These are phyloP conservation scores for Entonaema liquescens DNA, from an alignment of 495 filamentous ascomycete genomes.

Conservation along the genomic window DNA sequence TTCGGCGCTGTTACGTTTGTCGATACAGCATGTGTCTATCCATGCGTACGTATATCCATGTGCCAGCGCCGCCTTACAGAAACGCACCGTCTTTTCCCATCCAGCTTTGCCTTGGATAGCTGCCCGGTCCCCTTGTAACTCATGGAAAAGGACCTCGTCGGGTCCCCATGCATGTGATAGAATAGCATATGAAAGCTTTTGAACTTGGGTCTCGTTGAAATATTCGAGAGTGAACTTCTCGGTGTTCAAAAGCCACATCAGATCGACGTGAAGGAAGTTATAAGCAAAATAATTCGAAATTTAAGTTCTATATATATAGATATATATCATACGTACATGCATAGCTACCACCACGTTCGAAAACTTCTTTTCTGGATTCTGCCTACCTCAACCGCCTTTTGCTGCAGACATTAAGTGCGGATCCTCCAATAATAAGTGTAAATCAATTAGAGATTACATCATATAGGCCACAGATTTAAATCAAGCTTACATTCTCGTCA, in stretches of 20 bases:
- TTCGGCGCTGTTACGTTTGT: constrained; percentile 36
- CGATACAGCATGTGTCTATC: constrained; percentile 45
- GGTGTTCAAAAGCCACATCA: constrained; percentile 29
- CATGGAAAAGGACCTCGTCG: constrained; percentile 43
- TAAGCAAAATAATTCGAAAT: neutral
- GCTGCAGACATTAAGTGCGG: neutral
- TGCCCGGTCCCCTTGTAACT: constrained; percentile 7
- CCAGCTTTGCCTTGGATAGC: neutral
- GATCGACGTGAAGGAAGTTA: neutral
- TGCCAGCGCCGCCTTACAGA: neutral
- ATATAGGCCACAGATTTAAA: neutral
- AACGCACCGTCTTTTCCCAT: constrained; percentile 19
- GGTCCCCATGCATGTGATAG: constrained; percentile 48
- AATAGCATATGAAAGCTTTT: constrained; percentile 41
- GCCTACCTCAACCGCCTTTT: neutral
- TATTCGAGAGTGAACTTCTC: constrained; percentile 5
- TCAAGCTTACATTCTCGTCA: neutral
- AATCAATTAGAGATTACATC: neutral
- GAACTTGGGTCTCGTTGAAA: neutral
- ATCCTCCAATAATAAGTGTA: neutral
- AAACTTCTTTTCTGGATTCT: neutral
- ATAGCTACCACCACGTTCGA: neutral
- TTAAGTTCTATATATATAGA: too few relatives aligned
- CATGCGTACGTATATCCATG: constrained; percentile 32
- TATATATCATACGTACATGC: too few relatives aligned